Base-by-base conservation (phyloP, 148 eudicot species). In the Nepenthes gracilis region DNA sequence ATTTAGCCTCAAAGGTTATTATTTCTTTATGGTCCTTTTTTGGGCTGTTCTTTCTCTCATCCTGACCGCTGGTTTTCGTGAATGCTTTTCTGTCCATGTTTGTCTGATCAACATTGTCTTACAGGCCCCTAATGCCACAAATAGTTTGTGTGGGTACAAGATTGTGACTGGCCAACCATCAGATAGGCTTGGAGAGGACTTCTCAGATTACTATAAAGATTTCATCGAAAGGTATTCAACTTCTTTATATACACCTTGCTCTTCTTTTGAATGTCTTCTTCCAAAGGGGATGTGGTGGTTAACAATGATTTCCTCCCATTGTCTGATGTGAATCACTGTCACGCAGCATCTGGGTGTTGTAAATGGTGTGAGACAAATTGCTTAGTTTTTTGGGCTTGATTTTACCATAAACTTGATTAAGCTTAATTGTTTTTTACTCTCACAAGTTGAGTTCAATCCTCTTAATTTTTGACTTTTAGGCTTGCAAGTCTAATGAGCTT, bases 121-220 rank as follows among this genome's bases (percentile, higher is more conserved):
- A 23, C 23, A 90, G 95, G 88, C 83, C 72, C 95, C 95, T 57
- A 90, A 86, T 76, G 89, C 97, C 49, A 82, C 95, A 45, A 90
- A 90, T 72, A 82, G 97, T 65, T 75, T 90, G 36, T 90, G 95
- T 65, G 97, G 91, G 56, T 90, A 84, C 82, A 90, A 86, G 70
- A 85, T 90, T 73, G 86, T 87, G 60, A 90, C 97, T 60, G 97
- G 97, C 58, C 97, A 90, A 71, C 97, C 97, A 35, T 90, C 97
- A 55, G 97, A 90, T 82, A 86, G 95, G 80, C 89, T 90, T 57
- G 95, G 97, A 43, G 97, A 90, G 78, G 97, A 90, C 71, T 90
- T 90, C 81, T 82, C 95, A 35, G 95, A 90, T 63, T 53, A 64
- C 40, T 72, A 72, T 47, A 90, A 90, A 72, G 97, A 90, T 58